A percentile compares a stretch with the other conserved stretches of the same genome.
Conservation (phyloP, 495 filamentous ascomycete genomes). For the Penicillium angulare region DNA sequence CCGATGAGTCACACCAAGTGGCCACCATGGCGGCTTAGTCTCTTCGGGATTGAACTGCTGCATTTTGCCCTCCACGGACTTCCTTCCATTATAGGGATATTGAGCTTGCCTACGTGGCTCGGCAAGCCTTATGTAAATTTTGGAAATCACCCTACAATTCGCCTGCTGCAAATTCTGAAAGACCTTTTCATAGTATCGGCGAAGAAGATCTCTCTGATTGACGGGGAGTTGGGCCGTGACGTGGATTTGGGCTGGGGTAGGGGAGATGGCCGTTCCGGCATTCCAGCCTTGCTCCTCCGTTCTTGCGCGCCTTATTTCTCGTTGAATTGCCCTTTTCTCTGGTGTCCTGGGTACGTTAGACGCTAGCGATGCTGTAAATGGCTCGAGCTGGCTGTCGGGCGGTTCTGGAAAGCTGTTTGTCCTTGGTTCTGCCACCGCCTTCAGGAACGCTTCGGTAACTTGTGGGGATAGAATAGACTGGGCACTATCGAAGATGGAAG, state of each 20-base stretch:
- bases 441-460: background rate
- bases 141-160: constrained; percentile 65
- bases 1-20: constrained; percentile 60
- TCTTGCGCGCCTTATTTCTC: background rate
- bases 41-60: constrained; percentile 37
- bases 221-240: constrained; percentile 56
- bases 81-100: constrained; percentile 70
- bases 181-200: constrained; percentile 58
- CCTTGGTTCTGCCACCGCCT: background rate
- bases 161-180: constrained; percentile 71
- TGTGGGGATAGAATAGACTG: background rate
- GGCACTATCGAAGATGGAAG: background rate
- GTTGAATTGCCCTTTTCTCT: background rate
- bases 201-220: constrained; percentile 50
- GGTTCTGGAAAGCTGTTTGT: background rate
- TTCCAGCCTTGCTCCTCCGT: constrained; percentile 4
- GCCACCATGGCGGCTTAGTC: constrained; percentile 74
- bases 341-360: background rate
- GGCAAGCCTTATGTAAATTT: constrained; percentile 75
- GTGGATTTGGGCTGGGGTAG: too few species aligned
- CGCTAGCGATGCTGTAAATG: background rate
- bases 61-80: constrained; percentile 29
- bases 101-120: constrained; percentile 81
- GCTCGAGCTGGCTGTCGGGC: background rate
- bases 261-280: constrained; percentile 28